Conservation (phyloP, 495 filamentous ascomycete genomes). For the Filosporella fistucella region DNA sequence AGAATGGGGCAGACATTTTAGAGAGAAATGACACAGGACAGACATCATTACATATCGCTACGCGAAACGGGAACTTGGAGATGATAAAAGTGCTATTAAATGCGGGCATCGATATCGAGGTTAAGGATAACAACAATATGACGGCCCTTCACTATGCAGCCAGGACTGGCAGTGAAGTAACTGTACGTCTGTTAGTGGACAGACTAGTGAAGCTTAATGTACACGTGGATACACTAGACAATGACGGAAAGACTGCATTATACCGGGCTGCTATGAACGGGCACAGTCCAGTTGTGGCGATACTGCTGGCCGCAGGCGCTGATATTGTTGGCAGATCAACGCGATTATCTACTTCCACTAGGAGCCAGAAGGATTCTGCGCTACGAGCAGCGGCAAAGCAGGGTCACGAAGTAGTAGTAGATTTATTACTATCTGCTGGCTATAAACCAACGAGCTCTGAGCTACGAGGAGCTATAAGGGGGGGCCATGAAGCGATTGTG, state of each 20-base stretch:
- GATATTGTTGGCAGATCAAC: slow-evolving; percentile 3
- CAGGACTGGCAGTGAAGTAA: too few relatives aligned
- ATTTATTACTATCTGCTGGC: slow-evolving; percentile 5
- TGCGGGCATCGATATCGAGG: slow-evolving; percentile 11
- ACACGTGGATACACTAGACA: slow-evolving; percentile 10
- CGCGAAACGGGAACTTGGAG: slow-evolving; percentile 9
- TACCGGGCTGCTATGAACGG: not conserved
- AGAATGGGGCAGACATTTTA: slow-evolving; percentile 5
- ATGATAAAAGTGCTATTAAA: not conserved
- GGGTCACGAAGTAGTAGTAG: slow-evolving; percentile 6
- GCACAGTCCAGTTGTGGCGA: not conserved
- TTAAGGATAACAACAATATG: too few relatives aligned
- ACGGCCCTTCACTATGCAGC: too few relatives aligned
- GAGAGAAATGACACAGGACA: slow-evolving; percentile 1
- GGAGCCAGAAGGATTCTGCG: too few relatives aligned
- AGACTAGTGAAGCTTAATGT: slow-evolving; percentile 12
- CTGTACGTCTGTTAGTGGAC: slow-evolving; percentile 8
- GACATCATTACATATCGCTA: slow-evolving; percentile 1
- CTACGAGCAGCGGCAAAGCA: not conserved
- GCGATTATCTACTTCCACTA: too few relatives aligned
- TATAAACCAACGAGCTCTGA: too few relatives aligned
- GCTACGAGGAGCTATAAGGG: slow-evolving; percentile 12
- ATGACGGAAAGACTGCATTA: slow-evolving; percentile 5
- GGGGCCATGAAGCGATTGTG: slow-evolving; percentile 21
- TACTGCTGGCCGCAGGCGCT: not conserved